Conservation (phyloP, 2,329 filamentous ascomycete species). For the Thermoascus crustaceus region DNA sequence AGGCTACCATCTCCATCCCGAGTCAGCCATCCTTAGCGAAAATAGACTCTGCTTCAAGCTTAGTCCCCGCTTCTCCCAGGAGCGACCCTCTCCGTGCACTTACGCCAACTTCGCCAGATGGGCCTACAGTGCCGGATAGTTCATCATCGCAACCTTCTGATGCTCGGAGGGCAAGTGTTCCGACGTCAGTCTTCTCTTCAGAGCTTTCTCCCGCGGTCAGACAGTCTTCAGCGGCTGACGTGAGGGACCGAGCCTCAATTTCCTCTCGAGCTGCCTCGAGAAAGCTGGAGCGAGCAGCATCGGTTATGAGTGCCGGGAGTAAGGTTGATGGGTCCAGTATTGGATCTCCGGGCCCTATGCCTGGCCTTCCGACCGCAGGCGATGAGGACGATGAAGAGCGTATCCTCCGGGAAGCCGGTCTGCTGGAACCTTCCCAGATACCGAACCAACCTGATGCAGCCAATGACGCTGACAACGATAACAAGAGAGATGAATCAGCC, state of each 20-base stretch:
- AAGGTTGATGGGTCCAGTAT: conserved; percentile 28
- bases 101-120: conserved; percentile 9
- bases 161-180: conserved; percentile 24
- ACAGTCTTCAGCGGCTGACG: conserved; percentile 18
- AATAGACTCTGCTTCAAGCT: conserved; percentile 15
- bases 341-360: conserved; percentile 25
- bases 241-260: conserved; percentile 21
- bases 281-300: conserved; percentile 29
- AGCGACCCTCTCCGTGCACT: conserved; percentile 14
- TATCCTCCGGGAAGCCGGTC: conserved; percentile 58
- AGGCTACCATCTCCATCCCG: conserved; percentile 12
- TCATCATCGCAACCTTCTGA: conserved; percentile 17
- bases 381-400: conserved; percentile 61
- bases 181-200: conserved; percentile 24
- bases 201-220: conserved; percentile 21
- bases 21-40: conserved; percentile 9
- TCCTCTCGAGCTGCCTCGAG: conserved; percentile 16
- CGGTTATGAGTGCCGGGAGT: conserved; percentile 30
- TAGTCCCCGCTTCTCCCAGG: conserved; percentile 14
- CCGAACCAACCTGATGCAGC: conserved; percentile 31
- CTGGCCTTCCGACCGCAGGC: conserved; percentile 28
- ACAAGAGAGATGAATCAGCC: conserved; percentile 30
- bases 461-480: conserved; percentile 37
- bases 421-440: conserved; percentile 44
- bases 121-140: conserved; percentile 12